Evolutionary conservation across 768 basidiomycete species (phyloP).

Genomic region (Heimioporus sp.): DNA sequence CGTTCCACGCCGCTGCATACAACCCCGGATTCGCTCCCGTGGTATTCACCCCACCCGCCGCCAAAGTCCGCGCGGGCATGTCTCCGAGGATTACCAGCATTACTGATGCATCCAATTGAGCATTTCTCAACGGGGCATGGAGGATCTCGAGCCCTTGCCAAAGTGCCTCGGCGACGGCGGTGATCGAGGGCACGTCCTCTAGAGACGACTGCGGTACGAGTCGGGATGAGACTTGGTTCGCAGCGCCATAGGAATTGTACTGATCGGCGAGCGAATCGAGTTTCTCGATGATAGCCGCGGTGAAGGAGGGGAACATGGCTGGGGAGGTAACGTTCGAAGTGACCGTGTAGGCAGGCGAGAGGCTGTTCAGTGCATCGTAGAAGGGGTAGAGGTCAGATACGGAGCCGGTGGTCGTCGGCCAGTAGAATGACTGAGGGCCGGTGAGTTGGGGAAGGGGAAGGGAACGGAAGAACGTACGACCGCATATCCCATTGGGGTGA

Average conservation of each 20-base stretch:
- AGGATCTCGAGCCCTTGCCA: conserved; percentile 19
- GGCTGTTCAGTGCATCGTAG: conserved; percentile 15
- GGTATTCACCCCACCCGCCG: background rate
- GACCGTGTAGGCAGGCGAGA: conserved; percentile 15
- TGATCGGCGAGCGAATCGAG: conserved; percentile 15
- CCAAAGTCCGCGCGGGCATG: conserved; percentile 6
- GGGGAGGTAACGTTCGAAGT: conserved; percentile 13
- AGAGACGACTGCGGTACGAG: conserved; percentile 16
- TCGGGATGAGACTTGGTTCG: conserved; percentile 14
- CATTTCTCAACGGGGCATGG: background rate
- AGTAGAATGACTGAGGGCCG: conserved; percentile 14
- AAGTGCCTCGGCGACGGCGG: conserved; percentile 10
- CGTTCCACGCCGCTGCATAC: conserved; percentile 14
- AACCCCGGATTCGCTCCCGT: conserved; percentile 18
- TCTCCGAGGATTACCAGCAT: conserved; percentile 1
- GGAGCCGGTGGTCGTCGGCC: conserved; percentile 1
- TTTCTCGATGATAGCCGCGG: conserved; percentile 1
- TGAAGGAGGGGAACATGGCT: conserved; percentile 14
- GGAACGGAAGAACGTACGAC: conserved; percentile 8
- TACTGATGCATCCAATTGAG: background rate
- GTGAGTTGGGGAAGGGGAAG: background rate
- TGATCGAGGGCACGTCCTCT: conserved; percentile 6
- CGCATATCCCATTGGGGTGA: conserved; percentile 2
- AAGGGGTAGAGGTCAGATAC: conserved; percentile 12
- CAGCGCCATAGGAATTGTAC: conserved; percentile 9